Conservation (phyloP, 768 basidiomycete genomes). For the Hygrocybe punicea region DNA sequence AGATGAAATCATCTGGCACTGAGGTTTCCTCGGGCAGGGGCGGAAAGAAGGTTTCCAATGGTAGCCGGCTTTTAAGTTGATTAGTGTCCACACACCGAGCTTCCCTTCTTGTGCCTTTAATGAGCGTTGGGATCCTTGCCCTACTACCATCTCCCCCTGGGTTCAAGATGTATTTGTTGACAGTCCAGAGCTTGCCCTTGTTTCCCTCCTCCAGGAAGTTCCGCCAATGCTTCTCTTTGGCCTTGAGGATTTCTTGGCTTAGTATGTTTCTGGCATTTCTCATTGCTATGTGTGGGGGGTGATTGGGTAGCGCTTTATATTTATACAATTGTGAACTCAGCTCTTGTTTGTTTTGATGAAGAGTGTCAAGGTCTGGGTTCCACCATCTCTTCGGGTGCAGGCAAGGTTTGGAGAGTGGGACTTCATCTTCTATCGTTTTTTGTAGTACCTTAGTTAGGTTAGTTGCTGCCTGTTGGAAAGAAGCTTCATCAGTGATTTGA, state of each 20-base stretch:
- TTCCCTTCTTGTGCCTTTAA: background rate
- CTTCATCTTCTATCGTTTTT: too few species aligned
- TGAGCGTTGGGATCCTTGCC: slow-evolving; percentile 14
- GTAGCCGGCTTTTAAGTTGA: too few species aligned
- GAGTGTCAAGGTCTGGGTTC: background rate
- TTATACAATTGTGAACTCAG: background rate
- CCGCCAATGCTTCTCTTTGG: slow-evolving; percentile 16
- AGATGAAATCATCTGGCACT: slow-evolving; percentile 1
- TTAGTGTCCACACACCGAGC: background rate
- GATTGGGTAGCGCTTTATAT: too few species aligned
- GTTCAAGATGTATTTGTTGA: too few species aligned
- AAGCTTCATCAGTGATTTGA: too few species aligned
- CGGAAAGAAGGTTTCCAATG: slow-evolving; percentile 14
- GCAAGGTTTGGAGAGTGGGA: too few species aligned
- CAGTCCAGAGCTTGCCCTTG: slow-evolving; percentile 14
- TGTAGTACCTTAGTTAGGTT: too few species aligned
- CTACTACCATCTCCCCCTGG: too few species aligned
- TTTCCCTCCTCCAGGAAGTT: slow-evolving; percentile 16
- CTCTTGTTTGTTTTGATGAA: background rate
- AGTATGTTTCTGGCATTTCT: background rate
- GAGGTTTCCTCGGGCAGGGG: slow-evolving; percentile 8
- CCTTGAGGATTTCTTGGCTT: too few species aligned
- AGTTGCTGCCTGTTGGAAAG: too few species aligned
- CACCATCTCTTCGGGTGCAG: too few species aligned
- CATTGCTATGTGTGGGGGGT: slow-evolving; percentile 10